phyloP scores from a whole-genome alignment of 148 eudicot genomes.

The Camellia sinensis region DNA sequence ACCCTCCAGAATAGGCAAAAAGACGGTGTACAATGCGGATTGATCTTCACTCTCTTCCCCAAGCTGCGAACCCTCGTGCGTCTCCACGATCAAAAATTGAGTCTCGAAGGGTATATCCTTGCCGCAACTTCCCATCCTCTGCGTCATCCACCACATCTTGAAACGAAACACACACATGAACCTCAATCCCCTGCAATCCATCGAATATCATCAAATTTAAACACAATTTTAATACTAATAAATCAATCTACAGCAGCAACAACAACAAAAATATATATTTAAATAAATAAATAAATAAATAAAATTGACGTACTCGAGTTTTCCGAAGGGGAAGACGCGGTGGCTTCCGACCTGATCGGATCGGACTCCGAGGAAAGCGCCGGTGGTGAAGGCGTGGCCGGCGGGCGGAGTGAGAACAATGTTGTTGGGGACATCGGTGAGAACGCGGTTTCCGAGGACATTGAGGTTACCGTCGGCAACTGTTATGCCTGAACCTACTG shows the following conservation, averaged over 20 bases:
- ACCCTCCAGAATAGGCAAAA: slow-evolving; percentile 82
- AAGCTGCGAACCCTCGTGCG: slow-evolving; percentile 29
- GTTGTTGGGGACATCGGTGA: slow-evolving; percentile 52
- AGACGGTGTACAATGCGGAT: slow-evolving; percentile 49
- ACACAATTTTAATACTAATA: background rate
- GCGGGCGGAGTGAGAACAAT: slow-evolving; percentile 49
- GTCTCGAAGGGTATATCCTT: slow-evolving; percentile 79
- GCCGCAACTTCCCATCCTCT: slow-evolving; percentile 69
- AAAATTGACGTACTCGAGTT: slow-evolving; percentile 43
- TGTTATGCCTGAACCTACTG: slow-evolving; percentile 60
- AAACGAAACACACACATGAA: slow-evolving; percentile 85
- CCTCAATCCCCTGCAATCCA: slow-evolving; percentile 54
- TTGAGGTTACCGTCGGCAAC: slow-evolving; percentile 46
- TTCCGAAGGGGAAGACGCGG: slow-evolving; percentile 72
- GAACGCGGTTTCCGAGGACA: slow-evolving; percentile 51
- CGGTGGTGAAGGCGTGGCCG: slow-evolving; percentile 35
- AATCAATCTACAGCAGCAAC: background rate
- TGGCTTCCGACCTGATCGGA: slow-evolving; percentile 67
- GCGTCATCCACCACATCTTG: slow-evolving; percentile 98
- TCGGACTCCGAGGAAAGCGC: slow-evolving; percentile 68
- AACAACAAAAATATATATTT: background rate
- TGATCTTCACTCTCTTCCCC: slow-evolving; percentile 20
- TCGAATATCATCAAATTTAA: background rate
- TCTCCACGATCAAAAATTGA: slow-evolving; percentile 74
- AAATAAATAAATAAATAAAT: background rate